Evolutionary conservation across 2,329 filamentous ascomycete genomes (phyloP), one percentile per base, ranked within the genome.

Genomic region (Malbranchea zuffiana): DNA sequence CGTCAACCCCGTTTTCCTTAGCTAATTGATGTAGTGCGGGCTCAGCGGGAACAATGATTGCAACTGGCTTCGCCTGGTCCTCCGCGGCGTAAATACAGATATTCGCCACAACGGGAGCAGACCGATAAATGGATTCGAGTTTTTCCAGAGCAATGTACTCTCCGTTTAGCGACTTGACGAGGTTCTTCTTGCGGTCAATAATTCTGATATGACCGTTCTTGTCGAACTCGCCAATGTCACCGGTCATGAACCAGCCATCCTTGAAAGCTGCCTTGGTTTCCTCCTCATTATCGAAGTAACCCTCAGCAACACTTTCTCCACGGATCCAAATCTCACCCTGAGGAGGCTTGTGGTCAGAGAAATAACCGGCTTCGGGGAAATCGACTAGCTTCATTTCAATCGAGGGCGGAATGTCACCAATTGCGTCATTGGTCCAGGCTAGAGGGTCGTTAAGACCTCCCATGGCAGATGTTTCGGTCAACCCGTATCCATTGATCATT

Each of bases 141-240:
- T 87, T 83, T 66, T 98, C 90, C 7, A 90, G 90, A 1, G 87
- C 94, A 52, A 98, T 85, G 64, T 98, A 98, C 66, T 98, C 90
- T 57, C 90, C 90, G 62, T 98, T 90, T 0, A 88, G 80, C 38
- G 96, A 75, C 72, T 98, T 98, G 57, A 98, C 76, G n/a, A 98
- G 84, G 62, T 96, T 96, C 80, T 98, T 98, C 66, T 86, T 80
- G 52, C 90, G 86, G 62, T 98, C 90, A 50, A 98, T 80, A 60
- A 98, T 92, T 61, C 75, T 78, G 68, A 96, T 80, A 44, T 87
- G 84, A 44, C 90, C 90, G 55, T 84, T 62, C 47, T 77, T 77
- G 60, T 98, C 90, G 18, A 98, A 71, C 46, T 79, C 75, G 52
- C 78, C 84, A 47, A 98, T 90, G 52, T 98, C 90, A 37, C 90